Evolutionary conservation across 2,329 filamentous ascomycete species (phyloP).

Genomic region (Fusarium camptoceras): DNA sequence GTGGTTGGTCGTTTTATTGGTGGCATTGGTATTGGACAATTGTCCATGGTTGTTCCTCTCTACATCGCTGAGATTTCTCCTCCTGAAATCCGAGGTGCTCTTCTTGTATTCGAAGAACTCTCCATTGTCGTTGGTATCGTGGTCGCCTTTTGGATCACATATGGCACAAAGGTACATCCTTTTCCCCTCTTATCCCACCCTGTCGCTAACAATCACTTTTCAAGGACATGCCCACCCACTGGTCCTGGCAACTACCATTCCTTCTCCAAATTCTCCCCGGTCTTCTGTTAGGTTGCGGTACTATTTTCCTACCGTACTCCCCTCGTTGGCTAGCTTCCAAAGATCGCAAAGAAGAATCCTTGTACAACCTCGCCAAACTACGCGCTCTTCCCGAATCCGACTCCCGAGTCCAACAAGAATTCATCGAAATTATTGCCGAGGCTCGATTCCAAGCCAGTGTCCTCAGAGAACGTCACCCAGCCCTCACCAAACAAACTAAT

Average conservation of each 20-base stretch:
- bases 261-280: constrained; percentile 48
- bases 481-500: constrained; percentile 51
- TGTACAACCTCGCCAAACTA: constrained; percentile 39
- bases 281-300: constrained; percentile 42
- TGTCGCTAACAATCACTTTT: too few relatives aligned
- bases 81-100: constrained; percentile 59
- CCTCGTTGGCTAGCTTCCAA: constrained; percentile 47
- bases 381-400: constrained; percentile 40
- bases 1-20: constrained; percentile 57
- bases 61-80: constrained; percentile 62
- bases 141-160: constrained; percentile 50
- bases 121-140: constrained; percentile 49
- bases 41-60: constrained; percentile 54
- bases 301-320: constrained; percentile 45
- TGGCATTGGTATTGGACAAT: constrained; percentile 56
- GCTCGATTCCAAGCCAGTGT: constrained; percentile 42
- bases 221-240: constrained; percentile 42
- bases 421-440: constrained; percentile 45
- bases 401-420: constrained; percentile 39
- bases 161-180: constrained; percentile 47
- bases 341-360: constrained; percentile 43
- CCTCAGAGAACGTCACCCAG: constrained; percentile 50
- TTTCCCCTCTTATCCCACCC: too few relatives aligned
- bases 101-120: constrained; percentile 58
- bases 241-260: constrained; percentile 49